Evolutionary conservation across 2,329 filamentous ascomycete genomes (phyloP).

Genomic region (Triangularia setosa): DNA sequence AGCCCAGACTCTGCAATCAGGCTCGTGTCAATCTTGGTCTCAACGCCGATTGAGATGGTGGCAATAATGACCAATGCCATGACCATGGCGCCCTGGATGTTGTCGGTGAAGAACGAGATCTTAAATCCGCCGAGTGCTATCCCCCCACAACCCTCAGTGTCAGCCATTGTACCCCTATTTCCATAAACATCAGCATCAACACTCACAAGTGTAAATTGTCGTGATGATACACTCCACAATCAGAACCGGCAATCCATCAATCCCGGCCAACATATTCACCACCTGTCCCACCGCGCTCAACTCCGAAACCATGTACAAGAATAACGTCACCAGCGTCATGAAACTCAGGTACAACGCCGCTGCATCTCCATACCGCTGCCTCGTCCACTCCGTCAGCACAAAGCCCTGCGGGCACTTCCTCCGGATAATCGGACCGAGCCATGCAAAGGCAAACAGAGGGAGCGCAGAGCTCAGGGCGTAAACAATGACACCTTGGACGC

Average conservation of each 20-base stretch:
- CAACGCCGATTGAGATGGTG: slow-evolving; percentile 71
- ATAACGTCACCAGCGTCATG: slow-evolving; percentile 75
- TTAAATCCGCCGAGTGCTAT: slow-evolving; percentile 74
- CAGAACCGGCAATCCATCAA: slow-evolving; percentile 69
- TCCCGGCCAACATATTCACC: slow-evolving; percentile 66
- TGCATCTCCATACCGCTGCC: slow-evolving; percentile 68
- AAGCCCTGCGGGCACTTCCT: slow-evolving; percentile 79
- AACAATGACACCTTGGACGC: slow-evolving; percentile 72
- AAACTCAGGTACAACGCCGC: slow-evolving; percentile 71
- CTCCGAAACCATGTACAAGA: slow-evolving; percentile 84
- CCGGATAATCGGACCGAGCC: slow-evolving; percentile 71
- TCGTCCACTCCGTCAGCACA: slow-evolving; percentile 79
- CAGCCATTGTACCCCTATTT: background rate
- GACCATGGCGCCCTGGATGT: slow-evolving; percentile 76
- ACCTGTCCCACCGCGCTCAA: slow-evolving; percentile 79
- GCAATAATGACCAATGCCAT: slow-evolving; percentile 70
- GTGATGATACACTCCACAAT: slow-evolving; percentile 76
- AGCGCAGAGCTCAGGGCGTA: slow-evolving; percentile 71
- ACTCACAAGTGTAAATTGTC: slow-evolving; percentile 75
- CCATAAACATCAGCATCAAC: background rate
- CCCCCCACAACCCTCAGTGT: slow-evolving; percentile 7
- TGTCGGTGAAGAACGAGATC: slow-evolving; percentile 81
- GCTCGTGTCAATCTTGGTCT: slow-evolving; percentile 66
- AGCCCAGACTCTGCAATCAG: slow-evolving; percentile 67
- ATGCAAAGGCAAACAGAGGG: slow-evolving; percentile 71